Base-by-base conservation (phyloP, 176 grass and related monocot genomes). In the Oropetium thomaeum region DNA sequence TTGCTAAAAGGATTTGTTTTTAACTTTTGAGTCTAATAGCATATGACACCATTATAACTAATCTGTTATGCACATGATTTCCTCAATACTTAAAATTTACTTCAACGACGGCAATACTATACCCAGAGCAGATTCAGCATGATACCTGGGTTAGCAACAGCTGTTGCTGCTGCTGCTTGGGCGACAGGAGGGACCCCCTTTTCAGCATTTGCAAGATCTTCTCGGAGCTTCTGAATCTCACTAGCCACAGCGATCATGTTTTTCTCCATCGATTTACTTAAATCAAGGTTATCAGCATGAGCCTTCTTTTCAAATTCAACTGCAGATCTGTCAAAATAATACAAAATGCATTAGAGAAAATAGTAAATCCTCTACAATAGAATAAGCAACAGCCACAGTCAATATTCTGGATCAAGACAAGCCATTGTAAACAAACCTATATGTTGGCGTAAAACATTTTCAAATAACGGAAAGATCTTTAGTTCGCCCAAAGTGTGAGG, bases 271-370 rank as follows among this genome's bases (percentile, higher is more conserved):
- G 76, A 53, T 78, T 84, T 93, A 81, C 91, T 95, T 70, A 95
- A 87, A 69, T 77, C 87, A 41, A 90, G 74, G 68, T 99, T 99
- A 74, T 99, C 96, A 59, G 91, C 76, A 88, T 92, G 96, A 10
- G 83, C 87, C 75, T 95, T 99, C 79, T 99, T 99, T 86, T 99
- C 96, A 55, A 95, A 99, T 31, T 95, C 96, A 47, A 99, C 84
- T 0, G 96, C 96, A 44, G 91, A 84, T 70, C 96, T 98, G 86
- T 43, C 59, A 71, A 84, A n/a, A 71, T 48, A 54, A 60, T 62
- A 69, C 31, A 7, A 74, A 79, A 71, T 25, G 35, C 40, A 32
- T 86, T 38, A 80, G 58, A 45, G 61, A 64, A 69, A 69, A 10
- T 17, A 75, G 40, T 19, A 65, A 10, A 79, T 55, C 12, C 10